Conservation (phyloP, 2,329 filamentous ascomycete genomes). For the Fusarium sp. region DNA sequence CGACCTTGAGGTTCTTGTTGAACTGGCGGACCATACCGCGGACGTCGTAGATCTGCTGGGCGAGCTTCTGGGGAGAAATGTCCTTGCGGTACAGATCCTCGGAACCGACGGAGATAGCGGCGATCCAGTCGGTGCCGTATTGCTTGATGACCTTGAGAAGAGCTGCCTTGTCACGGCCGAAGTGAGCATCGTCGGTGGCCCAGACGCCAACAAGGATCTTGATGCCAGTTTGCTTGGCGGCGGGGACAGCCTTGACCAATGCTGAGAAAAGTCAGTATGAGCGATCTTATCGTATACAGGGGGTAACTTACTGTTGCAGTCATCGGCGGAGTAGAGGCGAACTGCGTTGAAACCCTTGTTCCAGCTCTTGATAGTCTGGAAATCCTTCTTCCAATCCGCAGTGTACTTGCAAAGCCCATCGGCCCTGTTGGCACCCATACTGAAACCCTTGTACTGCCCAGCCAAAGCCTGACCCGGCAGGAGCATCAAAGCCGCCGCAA, state of each 20-base stretch:
- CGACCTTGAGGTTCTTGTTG: constrained; percentile 42
- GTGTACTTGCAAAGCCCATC: constrained; percentile 38
- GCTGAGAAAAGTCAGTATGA: constrained; percentile 20
- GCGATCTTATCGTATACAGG: background rate
- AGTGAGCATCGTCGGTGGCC: constrained; percentile 41
- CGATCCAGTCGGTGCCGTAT: constrained; percentile 42
- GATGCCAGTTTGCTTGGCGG: constrained; percentile 41
- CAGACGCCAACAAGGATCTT: constrained; percentile 42
- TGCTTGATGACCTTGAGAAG: constrained; percentile 43
- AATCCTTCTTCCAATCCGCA: constrained; percentile 44
- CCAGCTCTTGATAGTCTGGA: constrained; percentile 43
- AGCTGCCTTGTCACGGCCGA: constrained; percentile 41
- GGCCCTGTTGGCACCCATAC: constrained; percentile 40
- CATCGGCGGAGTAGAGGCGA: constrained; percentile 36
- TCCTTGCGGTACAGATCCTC: constrained; percentile 44
- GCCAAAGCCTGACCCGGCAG: constrained; percentile 39
- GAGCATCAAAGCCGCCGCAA: constrained; percentile 34
- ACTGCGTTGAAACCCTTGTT: constrained; percentile 44
- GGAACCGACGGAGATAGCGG: constrained; percentile 41
- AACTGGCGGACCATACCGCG: constrained; percentile 42
- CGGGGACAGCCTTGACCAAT: constrained; percentile 40
- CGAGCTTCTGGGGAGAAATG: constrained; percentile 39
- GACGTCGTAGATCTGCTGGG: constrained; percentile 43
- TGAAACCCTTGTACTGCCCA: constrained; percentile 42
- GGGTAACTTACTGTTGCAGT: constrained; percentile 38